Conservation (phyloP, 192 early-diverging fungal species). For the Coemansia sp. region DNA sequence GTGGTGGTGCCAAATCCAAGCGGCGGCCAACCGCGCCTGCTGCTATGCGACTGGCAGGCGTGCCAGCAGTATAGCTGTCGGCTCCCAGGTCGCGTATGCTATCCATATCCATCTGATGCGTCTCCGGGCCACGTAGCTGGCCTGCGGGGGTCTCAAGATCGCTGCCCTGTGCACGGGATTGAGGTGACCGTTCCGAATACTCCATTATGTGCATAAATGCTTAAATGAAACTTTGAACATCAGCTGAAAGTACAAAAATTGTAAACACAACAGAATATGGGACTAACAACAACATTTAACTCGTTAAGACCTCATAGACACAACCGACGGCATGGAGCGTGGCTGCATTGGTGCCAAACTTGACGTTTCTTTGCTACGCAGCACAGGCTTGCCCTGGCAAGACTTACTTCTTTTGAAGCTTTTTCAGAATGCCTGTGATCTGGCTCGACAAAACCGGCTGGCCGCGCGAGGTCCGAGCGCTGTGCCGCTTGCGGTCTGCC, state of each 20-base stretch:
- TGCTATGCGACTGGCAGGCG: conserved; percentile 14
- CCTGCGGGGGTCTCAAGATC: conserved; percentile 1
- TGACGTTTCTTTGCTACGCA: too few species aligned
- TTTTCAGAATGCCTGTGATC: conserved; percentile 27
- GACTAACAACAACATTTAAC: too few species aligned
- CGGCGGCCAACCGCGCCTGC: conserved; percentile 17
- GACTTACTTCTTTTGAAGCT: conserved; percentile 19
- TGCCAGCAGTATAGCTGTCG: not conserved
- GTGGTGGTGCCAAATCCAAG: conserved; percentile 9
- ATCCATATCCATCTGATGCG: not conserved
- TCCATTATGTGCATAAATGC: too few species aligned
- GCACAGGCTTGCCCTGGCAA: too few species aligned
- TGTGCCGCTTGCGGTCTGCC: conserved; percentile 32
- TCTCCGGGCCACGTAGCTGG: not conserved
- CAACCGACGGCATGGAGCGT: too few species aligned
- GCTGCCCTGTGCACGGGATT: too few species aligned
- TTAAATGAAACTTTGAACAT: too few species aligned
- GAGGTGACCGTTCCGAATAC: too few species aligned
- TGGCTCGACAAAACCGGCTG: conserved; percentile 46
- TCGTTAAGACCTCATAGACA: too few species aligned
- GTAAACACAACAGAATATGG: too few species aligned
- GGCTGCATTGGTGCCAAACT: too few species aligned
- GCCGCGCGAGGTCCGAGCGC: conserved; percentile 27
- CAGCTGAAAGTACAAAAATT: too few species aligned
- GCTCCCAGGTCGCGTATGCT: not conserved